Evolutionary conservation across 768 basidiomycete genomes (phyloP), one percentile per base, ranked within the genome.

Genomic region (Hericium coralloides): DNA sequence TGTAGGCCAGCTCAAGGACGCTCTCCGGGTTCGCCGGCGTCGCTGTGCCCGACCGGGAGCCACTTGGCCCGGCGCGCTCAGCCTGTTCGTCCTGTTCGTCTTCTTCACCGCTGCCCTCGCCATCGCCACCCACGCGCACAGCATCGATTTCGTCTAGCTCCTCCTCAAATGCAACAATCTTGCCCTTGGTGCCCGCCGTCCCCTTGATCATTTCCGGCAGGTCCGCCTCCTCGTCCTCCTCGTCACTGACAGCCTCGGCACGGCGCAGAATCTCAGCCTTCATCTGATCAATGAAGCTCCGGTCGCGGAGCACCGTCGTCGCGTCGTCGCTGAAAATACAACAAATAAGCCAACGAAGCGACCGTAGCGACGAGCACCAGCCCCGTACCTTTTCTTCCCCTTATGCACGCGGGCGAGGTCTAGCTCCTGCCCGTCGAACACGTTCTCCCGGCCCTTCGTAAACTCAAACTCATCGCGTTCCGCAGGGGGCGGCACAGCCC

Each of bases 261-360:
- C 87, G 78, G 25, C 89, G 80, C 14, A 94, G 74, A 62, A 94
- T 94, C 55, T 89, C 85, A 1, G 82, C 81, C 65, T 95, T 93
- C 81, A 94, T 87, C 61, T 85, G 72, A 43, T 84, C 84, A n/a
- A 81, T 75, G 64, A 80, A 79, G 1, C 74, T 69, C 5, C 76
- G 77, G 63, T 93, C 88, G 14, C 76, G 75, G 8, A 83, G 66
- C 14, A 81, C 64, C 17, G 66, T 64, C n/a, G 65, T 61, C 14
- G 72, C 73, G 26, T 82, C 77, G 37, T 77, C 75, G 22, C 83
- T 82, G 45, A 38, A 53, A 25, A 51, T n/a, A 12, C 38, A 26
- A 49, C 31, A 20, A 12, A 50, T 56, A 25, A 47, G 60, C n/a
- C 61, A 53, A 20, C 56, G 55, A 25, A 55, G 58, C 37, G 52